These are phyloP conservation scores for Orbilia brochopaga DNA, from an alignment of 2,329 filamentous ascomycete species.

Conservation along the genomic window DNA sequence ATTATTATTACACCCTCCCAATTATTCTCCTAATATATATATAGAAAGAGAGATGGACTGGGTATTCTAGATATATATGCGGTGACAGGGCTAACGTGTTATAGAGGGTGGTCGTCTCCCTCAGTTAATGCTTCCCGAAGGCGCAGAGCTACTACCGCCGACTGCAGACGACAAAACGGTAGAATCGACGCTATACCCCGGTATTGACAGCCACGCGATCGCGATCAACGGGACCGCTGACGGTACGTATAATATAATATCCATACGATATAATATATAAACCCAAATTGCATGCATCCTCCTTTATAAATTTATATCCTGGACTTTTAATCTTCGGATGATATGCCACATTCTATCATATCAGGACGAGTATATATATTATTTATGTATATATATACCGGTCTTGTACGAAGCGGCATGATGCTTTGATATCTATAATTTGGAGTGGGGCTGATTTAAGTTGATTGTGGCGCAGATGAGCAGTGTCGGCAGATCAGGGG, in stretches of 20 bases:
- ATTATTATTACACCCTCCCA: not conserved
- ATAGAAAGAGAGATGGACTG: too few relatives aligned
- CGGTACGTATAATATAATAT: too few relatives aligned
- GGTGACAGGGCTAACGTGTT: not conserved
- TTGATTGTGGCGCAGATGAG: slow-evolving; percentile 1
- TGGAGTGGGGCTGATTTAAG: not conserved
- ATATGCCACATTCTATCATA: too few relatives aligned
- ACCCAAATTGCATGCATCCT: not conserved
- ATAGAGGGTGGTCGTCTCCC: not conserved
- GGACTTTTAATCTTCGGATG: too few relatives aligned
- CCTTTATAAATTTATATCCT: too few relatives aligned
- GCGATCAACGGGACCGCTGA: slow-evolving; percentile 9
- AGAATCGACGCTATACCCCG: slow-evolving; percentile 2
- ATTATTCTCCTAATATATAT: not conserved
- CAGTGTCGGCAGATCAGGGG: not conserved
- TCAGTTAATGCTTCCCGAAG: slow-evolving; percentile 7
- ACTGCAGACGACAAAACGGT: not conserved
- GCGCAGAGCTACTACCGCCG: not conserved
- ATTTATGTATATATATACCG: not conserved
- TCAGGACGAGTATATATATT: too few relatives aligned
- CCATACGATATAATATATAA: too few relatives aligned
- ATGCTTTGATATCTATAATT: not conserved
- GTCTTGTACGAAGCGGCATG: not conserved
- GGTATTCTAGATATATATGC: not conserved
- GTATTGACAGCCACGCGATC: not conserved